Evolutionary conservation across 139 green algal genomes (phyloP).

Genomic region (Eudorina sp.): DNA sequence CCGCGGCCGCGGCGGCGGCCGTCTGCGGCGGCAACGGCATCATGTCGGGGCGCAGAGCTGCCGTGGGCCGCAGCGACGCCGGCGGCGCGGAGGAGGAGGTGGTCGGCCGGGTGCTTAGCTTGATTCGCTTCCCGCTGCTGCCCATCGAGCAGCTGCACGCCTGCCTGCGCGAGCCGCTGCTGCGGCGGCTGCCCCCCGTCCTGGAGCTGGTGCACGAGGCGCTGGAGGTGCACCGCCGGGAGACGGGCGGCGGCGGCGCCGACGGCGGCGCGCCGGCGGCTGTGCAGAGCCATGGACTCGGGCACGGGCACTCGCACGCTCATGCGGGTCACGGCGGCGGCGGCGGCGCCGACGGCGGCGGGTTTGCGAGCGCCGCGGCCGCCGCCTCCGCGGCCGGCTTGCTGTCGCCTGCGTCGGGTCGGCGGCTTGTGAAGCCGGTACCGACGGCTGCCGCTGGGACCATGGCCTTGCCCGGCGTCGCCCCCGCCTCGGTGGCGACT

Average conservation of each 20-base stretch:
- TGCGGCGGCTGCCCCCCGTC: constrained; percentile 18
- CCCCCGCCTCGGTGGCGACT: background rate
- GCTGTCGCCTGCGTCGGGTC: background rate
- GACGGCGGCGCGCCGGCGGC: background rate
- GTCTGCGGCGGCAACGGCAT: background rate
- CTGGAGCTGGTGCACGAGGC: constrained; percentile 52
- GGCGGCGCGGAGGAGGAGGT: constrained; percentile 35
- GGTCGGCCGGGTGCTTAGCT: constrained; percentile 64
- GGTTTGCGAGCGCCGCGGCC: background rate
- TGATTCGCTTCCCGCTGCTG: constrained; percentile 78
- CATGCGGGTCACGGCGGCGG: background rate
- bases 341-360: background rate
- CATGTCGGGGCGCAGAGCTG: background rate
- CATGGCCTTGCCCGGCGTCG: too few relatives aligned
- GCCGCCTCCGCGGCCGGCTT: background rate
- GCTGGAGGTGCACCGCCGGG: constrained; percentile 33
- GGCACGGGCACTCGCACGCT: background rate
- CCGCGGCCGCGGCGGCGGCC: too few relatives aligned
- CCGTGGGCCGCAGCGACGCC: background rate
- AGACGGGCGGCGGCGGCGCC: constrained; percentile 18
- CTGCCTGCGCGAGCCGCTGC: constrained; percentile 49
- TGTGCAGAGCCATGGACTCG: background rate
- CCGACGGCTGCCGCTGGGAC: background rate
- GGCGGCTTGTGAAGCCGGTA: constrained; percentile 32
- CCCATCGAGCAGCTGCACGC: constrained; percentile 42